A percentile compares a stretch with the other conserved stretches of the same genome.
These are phyloP conservation scores for Iris pallida DNA, from an alignment of 116 monocot species.

Conservation along the genomic window DNA sequence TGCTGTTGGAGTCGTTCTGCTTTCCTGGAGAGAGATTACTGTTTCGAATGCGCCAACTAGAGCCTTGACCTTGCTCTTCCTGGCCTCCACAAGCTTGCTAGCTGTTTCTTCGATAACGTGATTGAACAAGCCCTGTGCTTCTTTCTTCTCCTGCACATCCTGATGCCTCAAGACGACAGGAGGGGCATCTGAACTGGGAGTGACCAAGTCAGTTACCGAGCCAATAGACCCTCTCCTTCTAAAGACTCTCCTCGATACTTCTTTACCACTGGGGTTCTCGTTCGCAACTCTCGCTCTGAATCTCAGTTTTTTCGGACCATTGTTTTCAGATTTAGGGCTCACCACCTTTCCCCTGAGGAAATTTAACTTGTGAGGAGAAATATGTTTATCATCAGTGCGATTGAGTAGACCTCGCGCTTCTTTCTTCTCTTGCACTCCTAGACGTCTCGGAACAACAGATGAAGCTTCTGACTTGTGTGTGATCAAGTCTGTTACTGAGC, in stretches of 20 bases:
- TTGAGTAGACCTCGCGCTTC: slow-evolving; percentile 31
- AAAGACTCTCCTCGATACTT: slow-evolving; percentile 8
- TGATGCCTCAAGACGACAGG: slow-evolving; percentile 41
- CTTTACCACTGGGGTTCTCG: slow-evolving; percentile 7
- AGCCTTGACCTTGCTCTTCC: slow-evolving; percentile 82
- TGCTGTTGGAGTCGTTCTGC: background rate
- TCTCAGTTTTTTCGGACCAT: slow-evolving; percentile 29
- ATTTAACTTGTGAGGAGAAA: slow-evolving; percentile 23
- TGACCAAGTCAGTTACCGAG: background rate
- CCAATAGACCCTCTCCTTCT: slow-evolving; percentile 8
- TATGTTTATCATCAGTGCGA: background rate
- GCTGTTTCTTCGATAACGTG: slow-evolving; percentile 71
- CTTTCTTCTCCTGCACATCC: slow-evolving; percentile 39
- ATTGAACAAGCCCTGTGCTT: slow-evolving; percentile 36
- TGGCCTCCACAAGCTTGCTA: slow-evolving; percentile 44
- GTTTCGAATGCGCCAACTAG: slow-evolving; percentile 74
- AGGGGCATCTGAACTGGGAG: slow-evolving; percentile 12
- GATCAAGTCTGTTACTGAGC: background rate
- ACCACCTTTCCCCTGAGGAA: slow-evolving; percentile 34
- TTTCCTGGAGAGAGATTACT: slow-evolving; percentile 33
- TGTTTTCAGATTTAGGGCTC: slow-evolving; percentile 27
- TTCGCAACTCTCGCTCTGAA: slow-evolving; percentile 26
- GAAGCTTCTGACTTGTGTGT: slow-evolving; percentile 9
- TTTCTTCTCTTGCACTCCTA: slow-evolving; percentile 33
- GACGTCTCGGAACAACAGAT: slow-evolving; percentile 29